Base-by-base conservation (phyloP, 1,284 basidiomycete genomes). In the Boletus putidus region DNA sequence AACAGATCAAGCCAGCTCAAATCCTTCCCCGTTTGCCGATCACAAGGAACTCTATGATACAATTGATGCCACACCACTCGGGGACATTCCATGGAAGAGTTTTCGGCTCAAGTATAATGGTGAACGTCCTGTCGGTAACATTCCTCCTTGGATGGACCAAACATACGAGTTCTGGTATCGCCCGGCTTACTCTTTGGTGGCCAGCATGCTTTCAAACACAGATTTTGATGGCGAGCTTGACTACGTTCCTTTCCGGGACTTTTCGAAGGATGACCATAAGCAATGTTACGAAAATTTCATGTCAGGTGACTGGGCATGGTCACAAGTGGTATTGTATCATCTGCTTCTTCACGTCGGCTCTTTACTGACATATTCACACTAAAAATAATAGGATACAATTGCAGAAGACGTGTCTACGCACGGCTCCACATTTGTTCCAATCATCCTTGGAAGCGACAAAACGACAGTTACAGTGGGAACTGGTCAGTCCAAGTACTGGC, bases 371-470 rank as follows among this genome's bases (percentile, higher is more conserved):
- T 6, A 29, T 29, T 6, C 9, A 29, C 29, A 29, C 5, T 29
- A 29, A 9, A 29, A 21, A 14, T 20, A 14, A 40, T 9, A 62
- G 62, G 59, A 63, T 27, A 35, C 42, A 5, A 58, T 63, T 8
- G 47, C 53, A 7, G 11, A 46, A 2, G 48, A 62, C 31, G 21
- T 31, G 16, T 4, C 5, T 8, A 63, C 36, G 0, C 21, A 59
- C n/a, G 53, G 55, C 4, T 31, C 40, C 6, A 57, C 40, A 0
- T 60, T 65, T 35, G 42, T 65, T 14, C 58, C 56, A 0, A 55
- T 65, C 14, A 55, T 65, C 5, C 33, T 65, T 1, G 57, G 58
- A 1, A 65, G 64, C 6, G 54, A 65, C 35, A 65, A 65, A 31
- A 62, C 40, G 4, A 65, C 53, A 0, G 56, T 65, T 1, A 43